Evolutionary conservation across 2,329 filamentous ascomycete genomes (phyloP).

Genomic region (Chrysoporthe cubensis): DNA sequence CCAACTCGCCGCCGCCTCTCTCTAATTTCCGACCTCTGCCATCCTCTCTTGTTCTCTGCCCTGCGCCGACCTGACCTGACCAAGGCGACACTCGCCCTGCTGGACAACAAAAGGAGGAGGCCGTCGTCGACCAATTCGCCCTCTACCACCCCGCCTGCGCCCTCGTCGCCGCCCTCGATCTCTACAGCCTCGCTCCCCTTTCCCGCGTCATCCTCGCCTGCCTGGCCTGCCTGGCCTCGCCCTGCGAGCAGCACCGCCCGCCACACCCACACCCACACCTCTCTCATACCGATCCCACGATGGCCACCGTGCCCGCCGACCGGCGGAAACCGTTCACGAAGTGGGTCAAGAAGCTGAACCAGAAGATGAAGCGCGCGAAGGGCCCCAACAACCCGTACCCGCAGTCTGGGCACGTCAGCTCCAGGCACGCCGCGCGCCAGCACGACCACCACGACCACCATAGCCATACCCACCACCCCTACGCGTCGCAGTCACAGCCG

Average conservation of each 20-base stretch:
- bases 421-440: conserved; percentile 18
- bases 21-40: conserved; percentile 4
- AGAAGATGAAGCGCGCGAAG: conserved; percentile 60
- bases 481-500: conserved; percentile 10
- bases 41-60: not conserved
- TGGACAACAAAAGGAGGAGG: too few species aligned
- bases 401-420: conserved; percentile 66
- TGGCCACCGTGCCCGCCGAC: conserved; percentile 42
- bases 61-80: not conserved
- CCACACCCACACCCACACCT: not conserved
- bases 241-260: too few species aligned
- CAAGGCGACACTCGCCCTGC: not conserved
- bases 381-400: conserved; percentile 92
- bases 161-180: too few species aligned
- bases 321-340: conserved; percentile 86
- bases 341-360: conserved; percentile 89
- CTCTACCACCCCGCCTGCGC: not conserved
- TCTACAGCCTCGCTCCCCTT: conserved; percentile 7
- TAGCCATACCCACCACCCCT: too few species aligned
- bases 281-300: conserved; percentile 12
- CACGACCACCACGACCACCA: not conserved
- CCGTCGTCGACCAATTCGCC: too few species aligned
- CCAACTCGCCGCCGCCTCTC: not conserved
- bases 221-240: too few species aligned
- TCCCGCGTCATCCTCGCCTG: conserved; percentile 17